Percentiles rank a stretch among this genome's conserved stretches.
Evolutionary conservation across 192 early-diverging fungal species (phyloP).

Genomic region (Backusella luteola): DNA sequence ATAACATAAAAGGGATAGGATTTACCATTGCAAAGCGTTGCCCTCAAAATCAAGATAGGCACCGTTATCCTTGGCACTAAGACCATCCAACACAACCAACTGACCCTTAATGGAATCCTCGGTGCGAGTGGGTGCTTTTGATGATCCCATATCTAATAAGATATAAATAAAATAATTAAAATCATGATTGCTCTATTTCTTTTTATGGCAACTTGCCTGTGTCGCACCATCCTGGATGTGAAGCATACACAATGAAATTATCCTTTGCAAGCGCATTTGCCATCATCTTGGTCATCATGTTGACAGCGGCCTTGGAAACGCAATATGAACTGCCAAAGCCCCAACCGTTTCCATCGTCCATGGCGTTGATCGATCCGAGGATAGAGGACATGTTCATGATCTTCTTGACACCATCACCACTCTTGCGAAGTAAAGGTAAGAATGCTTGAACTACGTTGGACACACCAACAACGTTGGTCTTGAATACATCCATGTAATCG

Average conservation of each 20-base stretch:
- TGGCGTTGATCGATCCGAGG: slow-evolving; percentile 22
- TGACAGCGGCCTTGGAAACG: slow-evolving; percentile 29
- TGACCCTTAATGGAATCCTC: slow-evolving; percentile 16
- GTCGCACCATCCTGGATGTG: slow-evolving; percentile 29
- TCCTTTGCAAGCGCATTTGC: slow-evolving; percentile 4
- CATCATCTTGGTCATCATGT: slow-evolving; percentile 24
- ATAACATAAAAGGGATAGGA: no score
- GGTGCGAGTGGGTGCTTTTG: background rate
- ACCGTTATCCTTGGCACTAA: slow-evolving; percentile 14
- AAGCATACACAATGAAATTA: slow-evolving; percentile 18
- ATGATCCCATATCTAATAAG: slow-evolving; percentile 22
- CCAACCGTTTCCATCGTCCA: background rate
- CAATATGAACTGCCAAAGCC: slow-evolving; percentile 15
- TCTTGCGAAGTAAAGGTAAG: slow-evolving; percentile 16
- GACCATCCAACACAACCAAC: background rate
- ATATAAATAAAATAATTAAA: no score
- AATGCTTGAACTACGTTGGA: slow-evolving; percentile 11
- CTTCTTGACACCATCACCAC: slow-evolving; percentile 8
- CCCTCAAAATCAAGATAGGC: slow-evolving; percentile 19
- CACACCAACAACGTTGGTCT: slow-evolving; percentile 34
- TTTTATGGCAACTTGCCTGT: background rate
- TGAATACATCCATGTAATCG: slow-evolving; percentile 21
- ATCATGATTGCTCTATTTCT: no score
- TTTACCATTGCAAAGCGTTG: slow-evolving; percentile 20
- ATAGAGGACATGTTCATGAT: slow-evolving; percentile 37